phyloP scores from a whole-genome alignment of 176 grass and related monocot species.

The Avena eriantha region DNA sequence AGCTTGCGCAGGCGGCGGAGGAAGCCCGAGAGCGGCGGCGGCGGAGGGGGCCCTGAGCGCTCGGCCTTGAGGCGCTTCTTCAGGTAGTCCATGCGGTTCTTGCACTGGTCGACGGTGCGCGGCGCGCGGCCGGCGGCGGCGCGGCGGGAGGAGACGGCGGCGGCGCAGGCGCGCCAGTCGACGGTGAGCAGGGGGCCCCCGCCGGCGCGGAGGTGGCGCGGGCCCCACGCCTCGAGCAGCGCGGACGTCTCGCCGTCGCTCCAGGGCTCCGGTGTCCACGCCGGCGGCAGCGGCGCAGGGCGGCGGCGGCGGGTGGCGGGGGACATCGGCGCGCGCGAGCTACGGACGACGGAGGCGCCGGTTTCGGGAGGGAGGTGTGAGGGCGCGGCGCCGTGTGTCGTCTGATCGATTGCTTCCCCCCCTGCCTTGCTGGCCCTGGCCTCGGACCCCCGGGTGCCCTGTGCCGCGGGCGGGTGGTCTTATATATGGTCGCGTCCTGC shows the following conservation, averaged over 20 bases:
- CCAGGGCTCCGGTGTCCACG: slow-evolving; percentile 56
- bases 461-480: neutral
- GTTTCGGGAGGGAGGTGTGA: neutral
- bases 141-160: slow-evolving; percentile 56
- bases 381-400: slow-evolving; percentile 23
- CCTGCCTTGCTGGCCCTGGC: neutral
- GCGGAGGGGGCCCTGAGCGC: slow-evolving; percentile 18
- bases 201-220: slow-evolving; percentile 46
- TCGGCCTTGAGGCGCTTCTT: slow-evolving; percentile 69
- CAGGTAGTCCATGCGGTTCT: slow-evolving; percentile 67
- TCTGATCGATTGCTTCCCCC: neutral
- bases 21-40: slow-evolving; percentile 22
- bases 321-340: slow-evolving; percentile 20
- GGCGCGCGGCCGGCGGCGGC: slow-evolving; percentile 35
- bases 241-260: slow-evolving; percentile 55
- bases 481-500: neutral
- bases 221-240: slow-evolving; percentile 58
- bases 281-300: slow-evolving; percentile 28
- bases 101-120: slow-evolving; percentile 69
- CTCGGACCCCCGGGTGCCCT: neutral
- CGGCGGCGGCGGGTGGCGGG: slow-evolving; percentile 41
- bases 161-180: slow-evolving; percentile 61
- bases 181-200: slow-evolving; percentile 45
- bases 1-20: slow-evolving; percentile 49
- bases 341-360: neutral